Base-by-base conservation (phyloP, 768 basidiomycete genomes). In the Collybia nuda region DNA sequence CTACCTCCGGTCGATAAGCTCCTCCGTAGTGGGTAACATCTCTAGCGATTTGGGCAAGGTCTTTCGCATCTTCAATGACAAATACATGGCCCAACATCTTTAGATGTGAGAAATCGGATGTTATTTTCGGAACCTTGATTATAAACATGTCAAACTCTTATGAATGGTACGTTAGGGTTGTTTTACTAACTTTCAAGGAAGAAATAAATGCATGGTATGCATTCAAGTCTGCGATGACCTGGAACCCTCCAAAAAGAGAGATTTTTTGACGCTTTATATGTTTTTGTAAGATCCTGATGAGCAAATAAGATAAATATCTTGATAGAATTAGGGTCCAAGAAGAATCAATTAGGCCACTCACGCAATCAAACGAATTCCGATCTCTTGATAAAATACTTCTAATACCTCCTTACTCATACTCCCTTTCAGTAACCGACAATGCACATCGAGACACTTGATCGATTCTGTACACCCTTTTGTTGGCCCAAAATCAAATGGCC, bases 11-110 rank as follows among this genome's bases (percentile, higher is more conserved):
- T 26, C 91, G 77, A 67, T 95, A 94, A 2, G 91, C 88, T 2
- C 96, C 97, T 2, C 97, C 96, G 67, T 98, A 98, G 39, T 96
- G 76, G 21, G 93, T 91, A 7, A 96, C 93, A 68, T 98, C 96
- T 53, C 93, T 73, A 12, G 98, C 95, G 57, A 98, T 96, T 69
- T 93, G 89, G 26, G 96, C 95, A 11, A 99, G 77, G 64, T 98
- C 96, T 61, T 94, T 96, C 0, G 97, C 96, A 56, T 96, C 94
- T 56, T 90, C 88, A 11, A 96, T 93, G 41, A 98, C 91, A 65
- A 86, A 98, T 1, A 98, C 93, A 60, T 98, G 93, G 2, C 95
- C 95, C 11, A 97, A 76, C 94, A 98, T 97, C 70, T 97, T 98
- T 48, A 99, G 78, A 59, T 93, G 87, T 15, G 94, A 84, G 56